These are phyloP conservation scores for Metschnikowia amazonensis DNA, from an alignment of 805 yeast species.

Conservation along the genomic window DNA sequence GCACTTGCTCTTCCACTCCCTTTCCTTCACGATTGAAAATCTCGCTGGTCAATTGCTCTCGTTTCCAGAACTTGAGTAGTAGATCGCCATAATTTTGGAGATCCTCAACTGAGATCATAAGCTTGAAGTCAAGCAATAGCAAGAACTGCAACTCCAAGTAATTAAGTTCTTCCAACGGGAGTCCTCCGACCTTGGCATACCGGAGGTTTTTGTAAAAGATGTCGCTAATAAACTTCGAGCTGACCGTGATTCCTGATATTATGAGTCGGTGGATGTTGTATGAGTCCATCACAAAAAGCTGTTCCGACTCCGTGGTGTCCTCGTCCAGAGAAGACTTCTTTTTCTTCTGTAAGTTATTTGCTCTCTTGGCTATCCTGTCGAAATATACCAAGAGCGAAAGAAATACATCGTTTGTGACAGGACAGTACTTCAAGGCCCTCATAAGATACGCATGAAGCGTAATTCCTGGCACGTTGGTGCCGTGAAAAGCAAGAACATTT, in stretches of 20 bases:
- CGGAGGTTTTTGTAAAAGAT: constrained; percentile 91
- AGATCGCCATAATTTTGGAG: constrained; percentile 87
- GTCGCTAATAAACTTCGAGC: constrained; percentile 91
- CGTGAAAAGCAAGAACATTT: constrained; percentile 86
- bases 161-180: constrained; percentile 89
- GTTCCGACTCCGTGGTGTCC: constrained; percentile 34
- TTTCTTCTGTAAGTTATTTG: constrained; percentile 46
- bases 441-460: constrained; percentile 83
- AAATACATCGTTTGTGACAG: constrained; percentile 97
- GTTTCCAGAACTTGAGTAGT: constrained; percentile 76
- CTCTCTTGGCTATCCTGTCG: constrained; percentile 86
- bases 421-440: constrained; percentile 92
- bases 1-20: background rate
- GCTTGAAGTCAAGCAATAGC: constrained; percentile 75
- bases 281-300: constrained; percentile 90
- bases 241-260: constrained; percentile 92
- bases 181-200: constrained; percentile 93
- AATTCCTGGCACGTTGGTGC: constrained; percentile 95
- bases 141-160: constrained; percentile 88
- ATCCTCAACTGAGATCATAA: constrained; percentile 87
- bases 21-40: constrained; percentile 15
- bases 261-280: constrained; percentile 92
- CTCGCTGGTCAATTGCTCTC: constrained; percentile 53
- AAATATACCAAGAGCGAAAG: constrained; percentile 85
- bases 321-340: constrained; percentile 25